A percentile compares a stretch with the other conserved stretches of the same genome.
These are phyloP conservation scores for Triticum dicoccoides DNA, from an alignment of 176 grass and related monocot genomes.

Conservation along the genomic window DNA sequence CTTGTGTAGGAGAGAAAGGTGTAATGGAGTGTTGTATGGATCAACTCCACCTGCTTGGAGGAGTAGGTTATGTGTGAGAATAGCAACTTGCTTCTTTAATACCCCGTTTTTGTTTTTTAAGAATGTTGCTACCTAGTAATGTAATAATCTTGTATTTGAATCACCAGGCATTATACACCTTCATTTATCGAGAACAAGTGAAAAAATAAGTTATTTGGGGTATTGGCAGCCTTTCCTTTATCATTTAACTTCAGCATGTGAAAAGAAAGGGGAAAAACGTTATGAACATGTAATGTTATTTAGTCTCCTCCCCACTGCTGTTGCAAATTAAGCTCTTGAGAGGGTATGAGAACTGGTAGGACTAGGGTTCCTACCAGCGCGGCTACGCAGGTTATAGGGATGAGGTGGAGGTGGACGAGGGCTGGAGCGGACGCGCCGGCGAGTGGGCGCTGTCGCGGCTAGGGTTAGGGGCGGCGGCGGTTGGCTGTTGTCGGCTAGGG, in stretches of 20 bases:
- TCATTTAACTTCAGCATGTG: background rate
- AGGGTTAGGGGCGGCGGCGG: too few species aligned
- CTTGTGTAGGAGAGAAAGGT: background rate
- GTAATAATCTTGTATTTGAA: background rate
- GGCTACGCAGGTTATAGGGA: too few species aligned
- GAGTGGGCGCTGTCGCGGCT: too few species aligned
- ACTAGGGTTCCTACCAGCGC: too few species aligned
- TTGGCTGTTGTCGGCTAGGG: too few species aligned
- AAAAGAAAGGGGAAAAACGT: background rate
- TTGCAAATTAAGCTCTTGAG: background rate
- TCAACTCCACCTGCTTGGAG: background rate
- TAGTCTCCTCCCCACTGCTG: background rate
- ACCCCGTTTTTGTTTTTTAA: background rate
- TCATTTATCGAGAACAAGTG: background rate
- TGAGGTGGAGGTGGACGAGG: too few species aligned
- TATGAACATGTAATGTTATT: background rate
- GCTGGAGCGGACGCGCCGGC: too few species aligned
- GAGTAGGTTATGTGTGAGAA: background rate
- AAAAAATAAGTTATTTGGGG: background rate
- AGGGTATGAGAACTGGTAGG: background rate
- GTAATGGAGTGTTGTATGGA: background rate
- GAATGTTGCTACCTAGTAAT: background rate
- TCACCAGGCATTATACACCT: background rate
- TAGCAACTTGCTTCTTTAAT: constrained; percentile 2
- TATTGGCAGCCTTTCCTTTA: background rate